These are phyloP conservation scores for Penicillium sp. DNA, from an alignment of 2,329 filamentous ascomycete species.

Conservation along the genomic window DNA sequence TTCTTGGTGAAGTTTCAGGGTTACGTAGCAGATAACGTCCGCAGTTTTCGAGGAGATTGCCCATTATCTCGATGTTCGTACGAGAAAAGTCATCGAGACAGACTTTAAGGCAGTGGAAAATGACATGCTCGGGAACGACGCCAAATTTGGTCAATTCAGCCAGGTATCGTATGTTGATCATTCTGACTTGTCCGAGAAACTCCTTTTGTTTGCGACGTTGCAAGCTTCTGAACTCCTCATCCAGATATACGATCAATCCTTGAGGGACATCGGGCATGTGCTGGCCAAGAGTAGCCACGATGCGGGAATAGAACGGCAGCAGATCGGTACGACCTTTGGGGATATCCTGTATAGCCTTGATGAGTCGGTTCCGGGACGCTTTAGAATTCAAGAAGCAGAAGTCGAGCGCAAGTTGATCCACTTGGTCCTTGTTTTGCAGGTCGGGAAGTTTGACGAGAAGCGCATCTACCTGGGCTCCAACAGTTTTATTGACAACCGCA, in stretches of 20 bases:
- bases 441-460: constrained; percentile 85
- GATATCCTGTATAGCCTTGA: constrained; percentile 90
- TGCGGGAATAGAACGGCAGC: constrained; percentile 82
- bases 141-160: constrained; percentile 97
- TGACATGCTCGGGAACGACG: constrained; percentile 95
- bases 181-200: constrained; percentile 87
- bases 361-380: constrained; percentile 86
- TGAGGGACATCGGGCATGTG: constrained; percentile 95
- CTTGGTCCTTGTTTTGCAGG: constrained; percentile 81
- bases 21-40: constrained; percentile 90
- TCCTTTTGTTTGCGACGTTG: constrained; percentile 97
- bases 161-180: constrained; percentile 94
- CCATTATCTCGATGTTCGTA: constrained; percentile 99
- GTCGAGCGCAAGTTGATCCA: constrained; percentile 89
- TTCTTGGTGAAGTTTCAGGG: constrained; percentile 85
- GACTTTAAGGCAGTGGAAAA: constrained; percentile 97
- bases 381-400: constrained; percentile 99
- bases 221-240: constrained; percentile 93
- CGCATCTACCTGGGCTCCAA: constrained; percentile 93
- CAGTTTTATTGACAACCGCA: constrained; percentile 95
- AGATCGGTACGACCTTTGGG: constrained; percentile 92
- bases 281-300: constrained; percentile 87
- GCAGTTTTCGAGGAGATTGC: constrained; percentile 92
- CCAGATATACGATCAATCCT: constrained; percentile 83
- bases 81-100: constrained; percentile 95